A percentile compares a stretch with the other conserved stretches of the same genome.
Evolutionary conservation across 352 stramenopile species (phyloP).

Genomic region (Globisporangium spinosum): DNA sequence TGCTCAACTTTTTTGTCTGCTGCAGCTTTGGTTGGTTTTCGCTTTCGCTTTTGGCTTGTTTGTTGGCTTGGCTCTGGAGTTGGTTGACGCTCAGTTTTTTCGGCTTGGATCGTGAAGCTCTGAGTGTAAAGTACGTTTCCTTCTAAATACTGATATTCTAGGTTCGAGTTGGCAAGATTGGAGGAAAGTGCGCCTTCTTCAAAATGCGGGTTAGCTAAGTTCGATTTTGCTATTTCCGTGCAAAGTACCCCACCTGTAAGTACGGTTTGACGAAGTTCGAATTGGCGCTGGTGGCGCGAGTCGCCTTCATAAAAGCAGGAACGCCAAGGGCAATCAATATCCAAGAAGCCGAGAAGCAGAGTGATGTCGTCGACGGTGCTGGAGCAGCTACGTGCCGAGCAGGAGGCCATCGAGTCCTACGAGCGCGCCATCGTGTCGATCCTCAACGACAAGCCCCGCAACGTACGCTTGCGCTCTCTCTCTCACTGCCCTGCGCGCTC

Average conservation of each 20-base stretch:
- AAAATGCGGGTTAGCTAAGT: not conserved
- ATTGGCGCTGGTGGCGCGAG: not conserved
- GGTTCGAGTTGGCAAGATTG: too few relatives aligned
- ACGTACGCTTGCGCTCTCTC: slow-evolving; percentile 39
- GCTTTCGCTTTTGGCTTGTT: too few relatives aligned
- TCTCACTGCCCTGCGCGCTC: not conserved
- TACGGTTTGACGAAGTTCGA: slow-evolving; percentile 1
- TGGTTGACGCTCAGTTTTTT: not conserved
- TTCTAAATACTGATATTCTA: too few relatives aligned
- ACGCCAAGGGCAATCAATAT: slow-evolving; percentile 3
- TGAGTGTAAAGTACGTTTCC: too few relatives aligned
- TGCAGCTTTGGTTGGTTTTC: too few relatives aligned
- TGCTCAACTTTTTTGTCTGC: too few relatives aligned
- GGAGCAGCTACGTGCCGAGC: slow-evolving; percentile 75
- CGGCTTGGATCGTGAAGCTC: not conserved
- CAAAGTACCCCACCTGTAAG: not conserved
- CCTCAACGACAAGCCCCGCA: slow-evolving; percentile 75
- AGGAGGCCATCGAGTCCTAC: slow-evolving; percentile 78
- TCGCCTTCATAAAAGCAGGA: not conserved
- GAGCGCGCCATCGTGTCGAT: slow-evolving; percentile 72
- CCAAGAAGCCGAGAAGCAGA: not conserved
- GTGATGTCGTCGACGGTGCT: slow-evolving; percentile 85
- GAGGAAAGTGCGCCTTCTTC: too few relatives aligned
- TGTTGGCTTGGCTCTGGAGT: not conserved
- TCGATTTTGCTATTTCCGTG: not conserved